phyloP scores from a whole-genome alignment of 768 basidiomycete genomes.

The Kwoniella heveanensis region DNA sequence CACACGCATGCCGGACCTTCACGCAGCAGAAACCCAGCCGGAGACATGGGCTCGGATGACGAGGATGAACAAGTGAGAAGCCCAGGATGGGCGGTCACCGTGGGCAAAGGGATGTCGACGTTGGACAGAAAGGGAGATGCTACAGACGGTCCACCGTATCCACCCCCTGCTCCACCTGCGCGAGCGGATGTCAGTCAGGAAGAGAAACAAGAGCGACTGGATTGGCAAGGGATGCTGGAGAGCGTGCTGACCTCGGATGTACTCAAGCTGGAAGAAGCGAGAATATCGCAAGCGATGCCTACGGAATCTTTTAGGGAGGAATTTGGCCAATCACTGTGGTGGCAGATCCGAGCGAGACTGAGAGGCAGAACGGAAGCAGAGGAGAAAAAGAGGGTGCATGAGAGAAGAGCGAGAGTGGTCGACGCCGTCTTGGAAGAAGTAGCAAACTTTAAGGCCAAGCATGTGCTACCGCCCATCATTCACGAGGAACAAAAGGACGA shows the following conservation, averaged over 20 bases:
- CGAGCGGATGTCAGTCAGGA: conserved; percentile 17
- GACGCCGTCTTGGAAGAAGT: conserved; percentile 84
- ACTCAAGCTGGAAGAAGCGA: conserved; percentile 88
- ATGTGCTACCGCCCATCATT: not conserved
- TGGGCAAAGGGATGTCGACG: not conserved
- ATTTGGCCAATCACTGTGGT: conserved; percentile 65
- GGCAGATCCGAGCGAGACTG: conserved; percentile 83
- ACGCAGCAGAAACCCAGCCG: not conserved
- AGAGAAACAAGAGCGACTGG: conserved; percentile 65
- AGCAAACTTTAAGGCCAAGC: conserved; percentile 67
- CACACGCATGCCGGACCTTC: conserved; percentile 14
- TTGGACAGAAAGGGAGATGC: not conserved
- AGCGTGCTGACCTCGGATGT: conserved; percentile 94
- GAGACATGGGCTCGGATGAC: conserved; percentile 17
- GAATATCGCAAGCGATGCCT: conserved; percentile 82
- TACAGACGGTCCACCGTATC: conserved; percentile 2
- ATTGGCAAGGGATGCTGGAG: conserved; percentile 94
- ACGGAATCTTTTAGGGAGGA: conserved; percentile 57
- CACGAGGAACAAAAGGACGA: conserved; percentile 6
- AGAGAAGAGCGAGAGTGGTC: conserved; percentile 75
- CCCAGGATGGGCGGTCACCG: conserved; percentile 16
- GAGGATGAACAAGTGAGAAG: conserved; percentile 18
- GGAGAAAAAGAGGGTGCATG: conserved; percentile 78
- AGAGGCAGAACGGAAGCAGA: conserved; percentile 77
- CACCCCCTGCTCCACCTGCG: conserved; percentile 2